Conservation (phyloP, 2,329 filamentous ascomycete species). For the Stachybotrys echinatus region DNA sequence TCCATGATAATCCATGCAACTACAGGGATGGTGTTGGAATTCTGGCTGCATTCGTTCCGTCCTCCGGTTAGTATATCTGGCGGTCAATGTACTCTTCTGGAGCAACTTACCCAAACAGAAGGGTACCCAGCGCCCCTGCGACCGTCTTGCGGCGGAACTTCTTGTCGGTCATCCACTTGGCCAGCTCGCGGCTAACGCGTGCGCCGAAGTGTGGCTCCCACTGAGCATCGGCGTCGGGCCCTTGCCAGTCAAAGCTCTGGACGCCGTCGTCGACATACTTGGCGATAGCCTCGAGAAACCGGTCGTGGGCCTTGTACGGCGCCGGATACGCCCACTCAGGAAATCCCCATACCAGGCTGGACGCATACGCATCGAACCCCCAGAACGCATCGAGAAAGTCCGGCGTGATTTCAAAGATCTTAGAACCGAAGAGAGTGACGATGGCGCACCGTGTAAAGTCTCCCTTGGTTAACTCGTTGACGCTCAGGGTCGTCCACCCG, state of each 20-base stretch:
- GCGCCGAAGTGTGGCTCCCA: neutral
- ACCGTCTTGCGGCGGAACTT: neutral
- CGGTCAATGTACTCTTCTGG: no score
- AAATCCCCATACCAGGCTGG: neutral
- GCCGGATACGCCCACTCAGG: neutral
- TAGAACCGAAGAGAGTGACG: neutral
- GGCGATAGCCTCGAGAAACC: neutral
- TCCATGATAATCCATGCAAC: neutral
- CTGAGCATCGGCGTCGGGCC: neutral
- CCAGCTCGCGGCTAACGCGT: neutral
- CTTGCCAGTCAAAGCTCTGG: neutral
- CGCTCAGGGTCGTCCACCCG: neutral
- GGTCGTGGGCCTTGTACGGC: neutral
- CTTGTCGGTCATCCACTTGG: neutral
- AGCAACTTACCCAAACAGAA: neutral
- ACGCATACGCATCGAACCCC: neutral
- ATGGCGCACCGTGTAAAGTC: neutral
- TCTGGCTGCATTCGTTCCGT: neutral
- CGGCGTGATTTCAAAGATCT: neutral
- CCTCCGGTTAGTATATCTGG: neutral
- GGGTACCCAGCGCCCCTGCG: neutral
- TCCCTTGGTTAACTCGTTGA: neutral
- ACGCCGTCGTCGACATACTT: neutral
- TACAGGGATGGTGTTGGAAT: neutral
- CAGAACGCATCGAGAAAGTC: neutral